Base-by-base conservation (phyloP, 164 flowering plant species). In the Brasenia schreberi region DNA sequence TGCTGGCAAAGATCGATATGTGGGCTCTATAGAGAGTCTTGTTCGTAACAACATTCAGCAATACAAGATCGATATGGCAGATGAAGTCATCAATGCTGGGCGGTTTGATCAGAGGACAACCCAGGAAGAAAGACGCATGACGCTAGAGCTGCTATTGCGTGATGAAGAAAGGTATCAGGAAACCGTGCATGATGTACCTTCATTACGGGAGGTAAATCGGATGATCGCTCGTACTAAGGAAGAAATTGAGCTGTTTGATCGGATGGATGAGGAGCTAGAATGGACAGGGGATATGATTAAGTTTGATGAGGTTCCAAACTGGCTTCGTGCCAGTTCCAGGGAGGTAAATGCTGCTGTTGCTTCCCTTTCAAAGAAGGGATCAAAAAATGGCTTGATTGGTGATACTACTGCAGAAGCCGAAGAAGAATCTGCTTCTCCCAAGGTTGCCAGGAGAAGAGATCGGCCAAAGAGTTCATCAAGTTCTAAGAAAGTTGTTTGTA, bases 61-160 rank as follows among this genome's bases (percentile, higher is more conserved):
- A 64, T 95, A 95, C 76, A 95, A 95, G 81, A 95, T 95, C 69
- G 99, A 95, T 71, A 95, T 95, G 99, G 99, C 99, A 33, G 99
- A 95, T 82, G 99, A 95, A 76, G 99, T 95, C 43, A 95, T 95
- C 69, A 95, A 95, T 85, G 99, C 99, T 64, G 99, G 99, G 43
- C 92, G 99, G 49, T 92, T 95, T 85, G 99, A 95, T 75, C 99
- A 95, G 76, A 85, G 99, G 71, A 92, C 99, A 49, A 92, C 99
- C 4, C 99, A 95, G 77, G 99, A 95, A 80, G 97, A 92, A 77
- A 82, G 99, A 65, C 89, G 99, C 5, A 14, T 88, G 79, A 95
- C 99, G 65, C 76, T 95, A 42, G 99, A 95, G 75, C 81, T 94
- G 59, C 76, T 95, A 72, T 77, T 95, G 77, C 99, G 87, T 80